Evolutionary conservation across 257 asterid species (phyloP).

Genomic region (Jaltomata sinuosa): DNA sequence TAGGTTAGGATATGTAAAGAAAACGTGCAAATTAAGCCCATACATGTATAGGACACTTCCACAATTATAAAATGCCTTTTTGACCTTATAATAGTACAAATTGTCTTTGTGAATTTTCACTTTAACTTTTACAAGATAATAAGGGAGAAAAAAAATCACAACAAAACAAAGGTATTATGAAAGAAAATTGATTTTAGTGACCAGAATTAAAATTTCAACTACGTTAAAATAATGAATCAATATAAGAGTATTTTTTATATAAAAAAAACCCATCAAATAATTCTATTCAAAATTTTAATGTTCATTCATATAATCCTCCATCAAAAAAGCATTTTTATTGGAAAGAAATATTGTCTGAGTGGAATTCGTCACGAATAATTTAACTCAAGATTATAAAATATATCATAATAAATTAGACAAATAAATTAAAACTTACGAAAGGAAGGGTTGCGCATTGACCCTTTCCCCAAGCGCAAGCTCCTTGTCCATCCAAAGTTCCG

Average conservation of each 20-base stretch:
- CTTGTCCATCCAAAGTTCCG: slow-evolving; percentile 5
- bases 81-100: background rate
- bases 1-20: no score
- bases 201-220: background rate
- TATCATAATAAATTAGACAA: background rate
- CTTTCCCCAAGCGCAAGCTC: background rate
- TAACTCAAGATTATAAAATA: background rate
- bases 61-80: background rate
- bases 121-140: background rate
- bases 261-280: background rate
- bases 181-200: background rate
- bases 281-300: background rate
- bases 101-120: background rate
- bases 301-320: no score
- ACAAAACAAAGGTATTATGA: background rate
- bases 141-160: background rate
- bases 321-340: background rate
- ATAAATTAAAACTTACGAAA: background rate
- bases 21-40: no score
- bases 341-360: background rate
- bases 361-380: background rate
- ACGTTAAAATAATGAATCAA: background rate
- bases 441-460: background rate
- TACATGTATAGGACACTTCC: no score
- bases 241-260: no score